phyloP scores from a whole-genome alignment of 441 rosid species.

The California macrophylla region DNA sequence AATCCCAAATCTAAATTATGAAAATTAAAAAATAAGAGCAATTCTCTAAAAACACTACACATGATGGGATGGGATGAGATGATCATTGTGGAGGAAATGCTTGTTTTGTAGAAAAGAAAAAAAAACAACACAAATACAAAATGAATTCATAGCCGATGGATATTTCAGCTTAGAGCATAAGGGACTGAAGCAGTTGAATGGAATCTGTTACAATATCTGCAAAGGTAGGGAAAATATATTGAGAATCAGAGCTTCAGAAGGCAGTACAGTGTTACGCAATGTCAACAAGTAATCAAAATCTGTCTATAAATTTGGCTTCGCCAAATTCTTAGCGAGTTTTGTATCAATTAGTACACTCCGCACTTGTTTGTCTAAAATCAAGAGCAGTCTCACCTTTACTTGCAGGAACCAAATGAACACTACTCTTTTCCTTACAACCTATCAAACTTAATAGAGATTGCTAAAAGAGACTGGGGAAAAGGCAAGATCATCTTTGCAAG shows the following conservation, averaged over 20 bases:
- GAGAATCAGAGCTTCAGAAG: conserved; percentile 31
- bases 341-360: conserved; percentile 13
- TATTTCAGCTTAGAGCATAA: conserved; percentile 39
- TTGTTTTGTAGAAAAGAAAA: conserved; percentile 2
- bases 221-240: conserved; percentile 33
- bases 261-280: conserved; percentile 16
- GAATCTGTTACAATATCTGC: conserved; percentile 42
- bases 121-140: conserved; percentile 31
- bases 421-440: conserved; percentile 2
- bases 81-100: background rate
- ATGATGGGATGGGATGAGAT: background rate
- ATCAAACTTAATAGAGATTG: background rate
- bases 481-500: background rate
- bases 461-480: background rate
- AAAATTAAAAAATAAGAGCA: background rate
- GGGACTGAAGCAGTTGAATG: conserved; percentile 36
- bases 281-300: conserved; percentile 15
- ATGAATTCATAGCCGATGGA: conserved; percentile 32
- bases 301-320: too few species aligned
- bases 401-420: background rate
- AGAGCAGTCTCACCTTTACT: conserved; percentile 29
- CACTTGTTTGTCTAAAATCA: conserved; percentile 21
- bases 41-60: background rate
- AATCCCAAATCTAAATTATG: background rate
- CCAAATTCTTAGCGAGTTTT: too few species aligned